Evolutionary conservation across 768 basidiomycete genomes (phyloP).

Genomic region (Omphalotus guepiniiformis): DNA sequence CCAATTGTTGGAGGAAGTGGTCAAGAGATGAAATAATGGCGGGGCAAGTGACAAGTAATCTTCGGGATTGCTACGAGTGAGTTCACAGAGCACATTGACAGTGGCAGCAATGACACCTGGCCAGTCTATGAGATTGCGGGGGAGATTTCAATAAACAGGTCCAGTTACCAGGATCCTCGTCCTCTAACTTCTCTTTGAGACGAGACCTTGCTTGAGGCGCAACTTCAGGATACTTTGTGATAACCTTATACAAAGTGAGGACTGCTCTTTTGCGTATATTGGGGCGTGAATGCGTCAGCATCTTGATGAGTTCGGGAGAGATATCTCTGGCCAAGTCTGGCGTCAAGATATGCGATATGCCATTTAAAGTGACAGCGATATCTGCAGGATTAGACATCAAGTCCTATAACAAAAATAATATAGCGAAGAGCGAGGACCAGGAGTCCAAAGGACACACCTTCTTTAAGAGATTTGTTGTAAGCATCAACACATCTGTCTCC

Average conservation of each 20-base stretch:
- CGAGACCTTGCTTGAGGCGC: slow-evolving; percentile 60
- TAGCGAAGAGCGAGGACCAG: background rate
- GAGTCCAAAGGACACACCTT: slow-evolving; percentile 52
- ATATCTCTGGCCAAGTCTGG: slow-evolving; percentile 90
- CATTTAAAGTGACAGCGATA: slow-evolving; percentile 71
- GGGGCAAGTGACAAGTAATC: slow-evolving; percentile 88
- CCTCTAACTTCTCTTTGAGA: slow-evolving; percentile 77
- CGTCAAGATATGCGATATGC: slow-evolving; percentile 80
- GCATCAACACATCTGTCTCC: slow-evolving; percentile 95
- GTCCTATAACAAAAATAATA: slow-evolving; percentile 50
- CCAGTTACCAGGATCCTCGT: slow-evolving; percentile 61
- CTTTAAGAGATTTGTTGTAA: slow-evolving; percentile 93
- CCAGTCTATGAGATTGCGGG: background rate
- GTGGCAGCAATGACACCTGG: slow-evolving; percentile 91
- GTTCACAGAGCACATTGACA: slow-evolving; percentile 91
- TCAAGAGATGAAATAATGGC: slow-evolving; percentile 87
- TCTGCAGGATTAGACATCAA: slow-evolving; percentile 73
- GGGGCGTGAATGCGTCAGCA: slow-evolving; percentile 87
- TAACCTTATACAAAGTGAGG: slow-evolving; percentile 74
- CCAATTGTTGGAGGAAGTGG: slow-evolving; percentile 97
- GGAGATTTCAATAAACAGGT: background rate
- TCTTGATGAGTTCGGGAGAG: slow-evolving; percentile 74
- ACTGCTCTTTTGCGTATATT: slow-evolving; percentile 90
- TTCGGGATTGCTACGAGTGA: slow-evolving; percentile 72
- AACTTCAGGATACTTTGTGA: slow-evolving; percentile 80